phyloP scores from a whole-genome alignment of 345 rosid genomes.

The Salix arbutifolia region DNA sequence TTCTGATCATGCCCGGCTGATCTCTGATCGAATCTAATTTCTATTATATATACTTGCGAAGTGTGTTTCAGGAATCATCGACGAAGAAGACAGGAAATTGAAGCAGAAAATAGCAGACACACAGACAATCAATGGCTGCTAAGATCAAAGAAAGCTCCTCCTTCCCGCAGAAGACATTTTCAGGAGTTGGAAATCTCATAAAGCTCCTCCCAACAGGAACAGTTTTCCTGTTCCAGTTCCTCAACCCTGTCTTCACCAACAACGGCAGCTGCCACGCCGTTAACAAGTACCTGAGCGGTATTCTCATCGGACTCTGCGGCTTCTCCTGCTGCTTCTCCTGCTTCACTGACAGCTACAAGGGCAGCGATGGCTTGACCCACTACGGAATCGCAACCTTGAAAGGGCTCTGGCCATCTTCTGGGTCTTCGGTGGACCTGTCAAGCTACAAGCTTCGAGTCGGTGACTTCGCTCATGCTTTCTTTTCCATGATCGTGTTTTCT shows the following conservation, averaged over 20 bases:
- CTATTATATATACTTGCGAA: slow-evolving; percentile 8
- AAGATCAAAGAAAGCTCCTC: slow-evolving; percentile 5
- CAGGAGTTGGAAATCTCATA: slow-evolving; percentile 61
- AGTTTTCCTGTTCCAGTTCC: slow-evolving; percentile 72
- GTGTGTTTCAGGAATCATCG: neutral
- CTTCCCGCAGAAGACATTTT: slow-evolving; percentile 40
- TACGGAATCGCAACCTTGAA: slow-evolving; percentile 55
- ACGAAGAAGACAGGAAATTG: neutral
- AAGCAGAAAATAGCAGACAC: neutral
- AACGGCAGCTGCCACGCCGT: slow-evolving; percentile 49
- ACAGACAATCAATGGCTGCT: neutral
- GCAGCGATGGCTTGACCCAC: slow-evolving; percentile 39
- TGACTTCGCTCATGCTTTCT: slow-evolving; percentile 62
- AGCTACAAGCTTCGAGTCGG: slow-evolving; percentile 45
- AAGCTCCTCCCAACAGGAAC: slow-evolving; percentile 91
- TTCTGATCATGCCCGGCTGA: neutral
- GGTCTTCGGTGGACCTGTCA: slow-evolving; percentile 37
- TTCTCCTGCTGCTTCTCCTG: slow-evolving; percentile 59
- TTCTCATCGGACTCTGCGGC: slow-evolving; percentile 58
- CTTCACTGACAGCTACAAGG: slow-evolving; percentile 73
- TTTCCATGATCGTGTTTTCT: slow-evolving; percentile 50
- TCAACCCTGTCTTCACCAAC: slow-evolving; percentile 72
- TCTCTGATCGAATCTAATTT: neutral
- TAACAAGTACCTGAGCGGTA: slow-evolving; percentile 50
- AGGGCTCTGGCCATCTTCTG: slow-evolving; percentile 61